Evolutionary conservation across 176 grass and related monocot genomes (phyloP).

Genomic region (Bolboschoenus planiculmis): DNA sequence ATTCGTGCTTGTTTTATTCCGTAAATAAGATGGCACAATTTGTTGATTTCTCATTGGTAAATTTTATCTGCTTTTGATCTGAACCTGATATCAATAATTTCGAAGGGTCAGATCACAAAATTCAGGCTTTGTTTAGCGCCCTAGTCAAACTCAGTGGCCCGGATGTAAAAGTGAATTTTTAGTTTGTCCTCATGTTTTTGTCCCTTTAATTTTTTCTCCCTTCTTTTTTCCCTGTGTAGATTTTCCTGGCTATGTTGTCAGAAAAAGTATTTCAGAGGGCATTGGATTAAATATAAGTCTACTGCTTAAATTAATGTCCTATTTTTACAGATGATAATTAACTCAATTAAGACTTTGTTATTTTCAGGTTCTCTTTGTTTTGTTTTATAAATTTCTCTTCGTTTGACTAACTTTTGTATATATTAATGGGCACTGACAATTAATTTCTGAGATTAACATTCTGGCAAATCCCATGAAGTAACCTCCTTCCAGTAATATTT

Average conservation of each 20-base stretch:
- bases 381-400: neutral
- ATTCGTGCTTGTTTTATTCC: neutral
- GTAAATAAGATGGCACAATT: too few relatives aligned
- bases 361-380: neutral
- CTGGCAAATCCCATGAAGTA: neutral
- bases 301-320: neutral
- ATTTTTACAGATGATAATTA: neutral
- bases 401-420: neutral
- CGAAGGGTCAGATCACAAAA: neutral
- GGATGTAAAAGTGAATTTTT: neutral
- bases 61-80: neutral
- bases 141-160: neutral
- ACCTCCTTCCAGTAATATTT: neutral
- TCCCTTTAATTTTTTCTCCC: neutral
- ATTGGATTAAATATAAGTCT: neutral
- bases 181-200: neutral
- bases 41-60: neutral
- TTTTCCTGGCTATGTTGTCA: neutral
- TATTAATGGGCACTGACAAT: too few relatives aligned
- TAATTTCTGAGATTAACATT: neutral
- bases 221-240: neutral
- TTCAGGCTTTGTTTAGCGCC: neutral
- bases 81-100: neutral
- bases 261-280: neutral
- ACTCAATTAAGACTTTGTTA: neutral